phyloP scores from a whole-genome alignment of 1,284 basidiomycete species.

The Xerocomus nothofagi region DNA sequence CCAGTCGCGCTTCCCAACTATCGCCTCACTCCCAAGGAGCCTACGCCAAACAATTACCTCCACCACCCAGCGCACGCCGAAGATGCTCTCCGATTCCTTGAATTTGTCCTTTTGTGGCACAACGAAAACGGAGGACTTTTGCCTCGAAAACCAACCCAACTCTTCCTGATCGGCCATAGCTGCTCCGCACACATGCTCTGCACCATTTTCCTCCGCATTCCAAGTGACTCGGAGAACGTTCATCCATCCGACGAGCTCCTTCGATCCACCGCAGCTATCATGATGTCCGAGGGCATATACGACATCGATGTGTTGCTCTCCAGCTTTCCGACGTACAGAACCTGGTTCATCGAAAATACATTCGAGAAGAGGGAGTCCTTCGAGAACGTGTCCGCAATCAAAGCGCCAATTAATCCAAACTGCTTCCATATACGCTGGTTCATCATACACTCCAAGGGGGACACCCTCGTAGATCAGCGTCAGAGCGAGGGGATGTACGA shows the following conservation, averaged over 20 bases:
- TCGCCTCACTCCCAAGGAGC: conserved; percentile 53
- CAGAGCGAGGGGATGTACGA: conserved; percentile 62
- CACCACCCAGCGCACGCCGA: conserved; percentile 69
- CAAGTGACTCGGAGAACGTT: conserved; percentile 31
- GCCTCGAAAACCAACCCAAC: conserved; percentile 25
- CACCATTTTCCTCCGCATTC: conserved; percentile 62
- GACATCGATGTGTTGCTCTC: conserved; percentile 62
- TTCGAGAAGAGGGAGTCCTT: conserved; percentile 58
- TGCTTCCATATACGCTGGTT: conserved; percentile 56
- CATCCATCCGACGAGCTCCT: conserved; percentile 50
- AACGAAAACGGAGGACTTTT: conserved; percentile 16
- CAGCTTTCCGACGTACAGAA: conserved; percentile 61
- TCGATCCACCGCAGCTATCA: conserved; percentile 50
- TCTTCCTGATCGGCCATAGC: conserved; percentile 74
- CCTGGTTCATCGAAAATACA: conserved; percentile 63
- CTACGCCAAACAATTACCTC: conserved; percentile 41
- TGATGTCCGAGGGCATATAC: conserved; percentile 74
- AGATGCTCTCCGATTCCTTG: conserved; percentile 62
- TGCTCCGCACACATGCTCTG: conserved; percentile 79
- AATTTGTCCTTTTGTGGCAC: conserved; percentile 47
- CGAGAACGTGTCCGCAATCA: conserved; percentile 47
- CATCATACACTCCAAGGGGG: conserved; percentile 70
- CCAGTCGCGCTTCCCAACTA: conserved; percentile 76
- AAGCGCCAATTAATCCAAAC: conserved; percentile 38
- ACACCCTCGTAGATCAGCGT: conserved; percentile 60